Evolutionary conservation across 345 rosid genomes (phyloP).

Genomic region (Salix dunnii): DNA sequence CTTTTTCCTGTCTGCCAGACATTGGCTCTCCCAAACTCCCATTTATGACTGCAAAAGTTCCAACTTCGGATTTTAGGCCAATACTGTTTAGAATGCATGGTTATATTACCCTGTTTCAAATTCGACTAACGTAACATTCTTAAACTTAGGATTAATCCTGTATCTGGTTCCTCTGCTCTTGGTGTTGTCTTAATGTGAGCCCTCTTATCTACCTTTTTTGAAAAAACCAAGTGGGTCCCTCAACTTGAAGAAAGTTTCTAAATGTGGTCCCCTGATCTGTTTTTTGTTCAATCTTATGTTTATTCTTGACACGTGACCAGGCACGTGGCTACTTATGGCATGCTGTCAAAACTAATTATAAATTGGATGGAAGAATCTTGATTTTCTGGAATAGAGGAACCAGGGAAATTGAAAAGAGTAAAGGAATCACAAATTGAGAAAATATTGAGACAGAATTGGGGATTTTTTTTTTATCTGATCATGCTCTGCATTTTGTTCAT

Average conservation of each 20-base stretch:
- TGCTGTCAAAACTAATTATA: too few relatives aligned
- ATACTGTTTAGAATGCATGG: background rate
- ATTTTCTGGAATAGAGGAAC: background rate
- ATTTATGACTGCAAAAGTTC: background rate
- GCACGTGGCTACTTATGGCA: too few relatives aligned
- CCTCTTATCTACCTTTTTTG: too few relatives aligned
- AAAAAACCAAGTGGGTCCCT: too few relatives aligned
- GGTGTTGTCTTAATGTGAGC: too few relatives aligned
- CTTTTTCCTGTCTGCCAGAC: background rate
- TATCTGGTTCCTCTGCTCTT: background rate
- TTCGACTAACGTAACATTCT: background rate
- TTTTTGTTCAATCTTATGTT: too few relatives aligned
- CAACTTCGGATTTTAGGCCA: background rate
- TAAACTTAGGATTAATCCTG: background rate
- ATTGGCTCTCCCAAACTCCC: background rate
- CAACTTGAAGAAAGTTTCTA: too few relatives aligned
- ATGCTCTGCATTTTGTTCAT: background rate
- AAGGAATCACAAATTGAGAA: background rate
- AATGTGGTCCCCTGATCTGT: too few relatives aligned
- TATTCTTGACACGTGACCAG: too few relatives aligned
- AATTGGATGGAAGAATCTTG: too few relatives aligned
- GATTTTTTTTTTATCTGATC: too few relatives aligned
- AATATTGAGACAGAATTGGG: background rate
- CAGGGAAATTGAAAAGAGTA: too few relatives aligned
- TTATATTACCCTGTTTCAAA: background rate